Conservation (phyloP, 2,329 filamentous ascomycete species). For the Xylariaceae sp. region DNA sequence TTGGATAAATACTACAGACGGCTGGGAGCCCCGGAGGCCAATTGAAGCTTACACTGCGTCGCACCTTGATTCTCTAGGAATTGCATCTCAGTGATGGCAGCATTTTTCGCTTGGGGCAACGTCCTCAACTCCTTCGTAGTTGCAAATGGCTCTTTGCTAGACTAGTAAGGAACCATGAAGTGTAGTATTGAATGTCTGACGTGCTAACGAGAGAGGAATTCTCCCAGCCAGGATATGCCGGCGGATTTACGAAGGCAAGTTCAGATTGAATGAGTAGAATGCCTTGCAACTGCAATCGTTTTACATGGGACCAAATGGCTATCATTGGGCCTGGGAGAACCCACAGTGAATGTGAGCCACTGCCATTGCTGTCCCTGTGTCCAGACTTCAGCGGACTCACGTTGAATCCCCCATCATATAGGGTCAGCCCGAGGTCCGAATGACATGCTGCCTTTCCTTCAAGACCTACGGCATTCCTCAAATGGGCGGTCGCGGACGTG, state of each 20-base stretch:
- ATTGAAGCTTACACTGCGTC: no score
- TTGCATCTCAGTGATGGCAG: slow-evolving; percentile 16
- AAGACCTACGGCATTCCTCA: slow-evolving; percentile 1
- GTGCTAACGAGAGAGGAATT: background rate
- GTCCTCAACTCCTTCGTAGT: slow-evolving; percentile 11
- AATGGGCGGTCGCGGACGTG: slow-evolving; percentile 5
- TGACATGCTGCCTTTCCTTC: slow-evolving; percentile 6
- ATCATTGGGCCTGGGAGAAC: slow-evolving; percentile 6
- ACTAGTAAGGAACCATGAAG: slow-evolving; percentile 6
- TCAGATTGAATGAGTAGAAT: slow-evolving; percentile 12
- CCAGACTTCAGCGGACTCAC: background rate
- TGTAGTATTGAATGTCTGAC: no score
- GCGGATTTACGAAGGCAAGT: slow-evolving; percentile 9
- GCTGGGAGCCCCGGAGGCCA: no score
- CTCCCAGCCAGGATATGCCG: slow-evolving; percentile 5
- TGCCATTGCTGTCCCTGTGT: background rate
- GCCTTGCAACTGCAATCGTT: slow-evolving; percentile 7
- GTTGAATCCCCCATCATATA: background rate
- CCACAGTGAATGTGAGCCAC: slow-evolving; percentile 3
- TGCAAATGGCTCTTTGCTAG: slow-evolving; percentile 10
- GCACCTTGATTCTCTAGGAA: no score
- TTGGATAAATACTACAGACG: no score
- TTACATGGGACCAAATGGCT: slow-evolving; percentile 8
- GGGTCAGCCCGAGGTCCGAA: slow-evolving; percentile 7
- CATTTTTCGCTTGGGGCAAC: slow-evolving; percentile 14